Percentiles rank a stretch among this genome's conserved stretches.
Conservation (phyloP, 345 rosid species). For the Aethionema arabicum region DNA sequence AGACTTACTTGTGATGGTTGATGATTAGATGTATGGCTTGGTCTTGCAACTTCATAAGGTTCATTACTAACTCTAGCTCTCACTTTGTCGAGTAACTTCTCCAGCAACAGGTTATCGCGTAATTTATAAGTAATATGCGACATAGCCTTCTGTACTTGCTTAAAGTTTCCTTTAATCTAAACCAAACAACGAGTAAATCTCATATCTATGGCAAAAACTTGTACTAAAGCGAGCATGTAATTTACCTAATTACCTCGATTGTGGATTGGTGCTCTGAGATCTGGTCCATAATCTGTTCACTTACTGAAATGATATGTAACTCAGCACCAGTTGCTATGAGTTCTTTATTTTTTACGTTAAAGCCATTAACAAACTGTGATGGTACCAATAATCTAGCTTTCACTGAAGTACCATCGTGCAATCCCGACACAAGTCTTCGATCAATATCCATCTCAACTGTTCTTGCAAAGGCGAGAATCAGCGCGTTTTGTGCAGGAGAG, state of each 20-base stretch:
- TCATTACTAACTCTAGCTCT: constrained; percentile 26
- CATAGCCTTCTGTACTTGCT: constrained; percentile 33
- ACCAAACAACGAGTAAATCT: constrained; percentile 14
- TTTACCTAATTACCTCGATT: constrained; percentile 55
- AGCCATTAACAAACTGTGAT: constrained; percentile 31
- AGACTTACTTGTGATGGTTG: constrained; percentile 40
- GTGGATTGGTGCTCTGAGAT: too few species aligned
- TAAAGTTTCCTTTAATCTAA: constrained; percentile 33
- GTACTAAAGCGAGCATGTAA: not conserved
- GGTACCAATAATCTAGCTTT: constrained; percentile 55
- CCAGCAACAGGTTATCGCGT: constrained; percentile 37
- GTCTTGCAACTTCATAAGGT: constrained; percentile 32
- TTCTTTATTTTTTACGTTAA: constrained; percentile 31
- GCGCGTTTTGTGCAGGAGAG: constrained; percentile 68
- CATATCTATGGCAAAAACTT: not conserved
- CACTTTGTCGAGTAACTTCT: constrained; percentile 38
- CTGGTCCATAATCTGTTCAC: constrained; percentile 32
- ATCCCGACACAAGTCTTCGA: constrained; percentile 21
- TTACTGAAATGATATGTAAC: constrained; percentile 43
- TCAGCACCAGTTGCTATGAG: constrained; percentile 40
- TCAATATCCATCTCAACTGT: constrained; percentile 48
- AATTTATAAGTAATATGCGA: constrained; percentile 23
- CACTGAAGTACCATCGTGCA: constrained; percentile 38
- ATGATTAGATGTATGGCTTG: constrained; percentile 18
- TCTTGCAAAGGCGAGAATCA: constrained; percentile 54